Base-by-base conservation (phyloP, 192 early-diverging fungal species). In the Backusella morwellensis region DNA sequence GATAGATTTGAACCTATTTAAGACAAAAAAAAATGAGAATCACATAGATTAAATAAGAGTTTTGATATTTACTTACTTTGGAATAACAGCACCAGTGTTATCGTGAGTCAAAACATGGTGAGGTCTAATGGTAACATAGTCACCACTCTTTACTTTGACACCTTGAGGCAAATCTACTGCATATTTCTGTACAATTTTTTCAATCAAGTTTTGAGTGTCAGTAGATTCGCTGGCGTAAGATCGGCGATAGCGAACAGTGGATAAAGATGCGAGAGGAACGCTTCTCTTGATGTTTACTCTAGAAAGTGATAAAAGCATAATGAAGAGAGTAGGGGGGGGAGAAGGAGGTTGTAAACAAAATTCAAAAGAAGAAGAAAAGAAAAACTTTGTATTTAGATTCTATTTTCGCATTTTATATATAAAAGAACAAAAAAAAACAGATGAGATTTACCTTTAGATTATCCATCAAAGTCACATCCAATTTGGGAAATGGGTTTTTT, bases 101-200 rank as follows among this genome's bases (percentile, higher is more conserved):
- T 99, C 97, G 84, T 99, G 97, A 7, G 98, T 98, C 90, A 99
- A 91, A 35, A 97, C 88, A 81, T 95, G 95, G 47, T 95, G 91
- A 14, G 98, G 98, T 40, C 88, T 91, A 76, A 99, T 97, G 23
- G 91, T 89, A 29, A 99, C 95, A 88, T 96, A 99, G 85, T 98
- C 98, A 29, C 97, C 97, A 76, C 93, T 92, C 68, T 83, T 87
- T 66, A 98, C 96, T 34, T 78, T 82, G 42, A 89, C 85, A 63
- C 86, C 90, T 7, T 88, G 84, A 6, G 88, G 79, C 8, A 97
- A 82, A 47, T 93, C 93, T 6, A 96, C 87, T 4, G 96, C 93
- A 79, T 97, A 96, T 66, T 91, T 90, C 84, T 98, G 96, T 6
- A 93, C 96, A 77, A 99, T 97, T 83, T 97, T 97, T 80, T 99